These are phyloP conservation scores for Sodiomyces alkalinus DNA, from an alignment of 2,329 filamentous ascomycete species.

Conservation along the genomic window DNA sequence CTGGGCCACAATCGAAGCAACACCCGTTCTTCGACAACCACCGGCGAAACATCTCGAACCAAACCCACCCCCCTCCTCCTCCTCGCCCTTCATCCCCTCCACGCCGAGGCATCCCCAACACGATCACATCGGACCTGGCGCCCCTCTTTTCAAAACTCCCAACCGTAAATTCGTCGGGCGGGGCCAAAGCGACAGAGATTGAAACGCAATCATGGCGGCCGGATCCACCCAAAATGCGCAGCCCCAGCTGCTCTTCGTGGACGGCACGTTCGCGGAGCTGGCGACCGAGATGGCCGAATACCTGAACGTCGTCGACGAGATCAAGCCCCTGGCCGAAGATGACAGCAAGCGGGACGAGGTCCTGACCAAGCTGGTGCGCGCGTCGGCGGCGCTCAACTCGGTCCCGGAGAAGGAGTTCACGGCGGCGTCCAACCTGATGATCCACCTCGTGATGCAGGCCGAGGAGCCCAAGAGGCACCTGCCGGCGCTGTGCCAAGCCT, in stretches of 20 bases:
- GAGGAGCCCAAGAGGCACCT: constrained; percentile 76
- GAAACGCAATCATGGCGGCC: constrained; percentile 16
- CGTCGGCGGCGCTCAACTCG: constrained; percentile 61
- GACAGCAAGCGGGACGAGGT: constrained; percentile 60
- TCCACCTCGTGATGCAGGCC: constrained; percentile 82
- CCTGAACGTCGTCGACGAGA: constrained; percentile 67
- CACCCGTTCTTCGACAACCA: too few species aligned
- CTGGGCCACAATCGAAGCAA: too few species aligned
- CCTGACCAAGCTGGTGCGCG: constrained; percentile 76
- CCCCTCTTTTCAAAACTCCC: neutral
- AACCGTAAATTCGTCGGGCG: too few species aligned
- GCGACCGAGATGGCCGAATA: constrained; percentile 90
- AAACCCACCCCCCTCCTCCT: too few species aligned
- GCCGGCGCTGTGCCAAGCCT: constrained; percentile 75
- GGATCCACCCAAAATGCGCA: constrained; percentile 26
- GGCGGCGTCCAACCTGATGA: constrained; percentile 89
- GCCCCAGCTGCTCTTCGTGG: constrained; percentile 57
- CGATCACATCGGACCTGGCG: too few species aligned
- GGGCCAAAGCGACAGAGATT: neutral
- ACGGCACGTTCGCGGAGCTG: constrained; percentile 88
- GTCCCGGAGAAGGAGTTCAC: constrained; percentile 95
- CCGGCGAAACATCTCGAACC: too few species aligned
- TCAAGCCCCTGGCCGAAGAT: constrained; percentile 57
- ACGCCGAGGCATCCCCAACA: too few species aligned
- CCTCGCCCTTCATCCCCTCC: too few species aligned